Evolutionary conservation across 1,139 yeast genomes (phyloP), one percentile per base, ranked within the genome.

Genomic region (Magnusiomyces tetraspermus): DNA sequence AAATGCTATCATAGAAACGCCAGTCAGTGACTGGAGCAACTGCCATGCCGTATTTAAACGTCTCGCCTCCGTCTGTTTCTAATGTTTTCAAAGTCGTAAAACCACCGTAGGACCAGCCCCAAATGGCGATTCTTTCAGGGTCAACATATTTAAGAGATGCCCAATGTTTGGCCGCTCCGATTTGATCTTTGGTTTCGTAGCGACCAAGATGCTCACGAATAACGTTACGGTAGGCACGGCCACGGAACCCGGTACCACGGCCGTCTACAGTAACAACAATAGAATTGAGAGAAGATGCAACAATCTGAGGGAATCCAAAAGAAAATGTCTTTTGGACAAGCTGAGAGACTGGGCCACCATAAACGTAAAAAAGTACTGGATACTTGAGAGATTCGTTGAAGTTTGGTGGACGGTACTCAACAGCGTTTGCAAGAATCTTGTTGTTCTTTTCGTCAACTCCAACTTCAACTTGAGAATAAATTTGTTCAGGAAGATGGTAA

Each of bases 101-200:
- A 0, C 95, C 95, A 50, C 95, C 95, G 63, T 85, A 87, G 3
- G 90, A 82, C 95, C 95, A 87, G n/a, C 95, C 95, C 95, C 98
- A 94, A 48, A 87, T 76, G 0, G 96, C 96, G 15, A 87, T 80
- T 50, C 73, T 75, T 1, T 77, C 76, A 22, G 67, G 63, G 62
- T 87, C 83, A 31, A 92, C 77, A 59, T 79, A 79, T 0, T 72
- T 69, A 51, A 71, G 67, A 17, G 70, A 61, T 19, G 88, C 76
- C 71, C 84, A 87, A 47, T 74, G 74, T 52, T 80, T 73, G 0
- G 88, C 82, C 0, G 86, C 82, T 1, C 76, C 74, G 2, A 81
- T 77, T 38, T 92, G 77, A 67, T 92, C 99, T 46, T 83, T 73
- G 3, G 96, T 85, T 66, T 92, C 99, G 84, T 87, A 85, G 59